Percentiles rank a stretch among this genome's conserved stretches.
These are phyloP conservation scores for Aspergillus pseudoviridinutans DNA, from an alignment of 2,329 filamentous ascomycete species.

Conservation along the genomic window DNA sequence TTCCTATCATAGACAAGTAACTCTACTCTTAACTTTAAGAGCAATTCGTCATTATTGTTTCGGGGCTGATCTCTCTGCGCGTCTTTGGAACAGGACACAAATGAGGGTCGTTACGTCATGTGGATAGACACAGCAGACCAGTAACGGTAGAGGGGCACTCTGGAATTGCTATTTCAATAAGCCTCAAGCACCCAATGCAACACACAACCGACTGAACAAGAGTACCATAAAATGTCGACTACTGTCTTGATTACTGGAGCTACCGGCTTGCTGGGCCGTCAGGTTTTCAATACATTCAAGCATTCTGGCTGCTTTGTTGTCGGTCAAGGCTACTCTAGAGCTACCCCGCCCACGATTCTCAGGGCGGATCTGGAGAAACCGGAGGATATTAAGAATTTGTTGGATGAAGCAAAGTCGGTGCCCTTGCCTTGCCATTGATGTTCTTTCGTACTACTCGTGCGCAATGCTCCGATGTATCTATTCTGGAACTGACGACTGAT, in stretches of 20 bases:
- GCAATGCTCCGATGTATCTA: not conserved
- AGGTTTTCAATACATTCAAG: conserved; percentile 69
- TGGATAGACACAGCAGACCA: not conserved
- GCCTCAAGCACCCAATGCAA: not conserved
- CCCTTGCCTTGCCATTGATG: not conserved
- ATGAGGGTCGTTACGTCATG: not conserved
- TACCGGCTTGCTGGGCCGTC: conserved; percentile 75
- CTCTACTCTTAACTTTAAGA: too few relatives aligned
- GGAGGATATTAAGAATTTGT: conserved; percentile 42
- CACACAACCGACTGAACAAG: conserved; percentile 2
- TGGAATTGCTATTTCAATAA: not conserved
- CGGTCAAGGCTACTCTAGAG: conserved; percentile 70
- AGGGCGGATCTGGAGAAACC: conserved; percentile 50
- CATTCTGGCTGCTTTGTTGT: conserved; percentile 64
- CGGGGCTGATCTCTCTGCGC: not conserved
- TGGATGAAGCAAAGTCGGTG: conserved; percentile 52
- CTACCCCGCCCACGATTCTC: conserved; percentile 64
- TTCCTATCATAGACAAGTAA: too few relatives aligned
- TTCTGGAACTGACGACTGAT: conserved; percentile 1
- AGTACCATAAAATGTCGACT: conserved; percentile 32
- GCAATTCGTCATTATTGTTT: too few relatives aligned
- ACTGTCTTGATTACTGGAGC: conserved; percentile 77
- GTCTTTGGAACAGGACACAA: not conserved
- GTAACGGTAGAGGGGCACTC: not conserved
- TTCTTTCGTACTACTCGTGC: not conserved